Evolutionary conservation across 352 stramenopile genomes (phyloP), one percentile per base, ranked within the genome.

Genomic region (Globisporangium perplexum): DNA sequence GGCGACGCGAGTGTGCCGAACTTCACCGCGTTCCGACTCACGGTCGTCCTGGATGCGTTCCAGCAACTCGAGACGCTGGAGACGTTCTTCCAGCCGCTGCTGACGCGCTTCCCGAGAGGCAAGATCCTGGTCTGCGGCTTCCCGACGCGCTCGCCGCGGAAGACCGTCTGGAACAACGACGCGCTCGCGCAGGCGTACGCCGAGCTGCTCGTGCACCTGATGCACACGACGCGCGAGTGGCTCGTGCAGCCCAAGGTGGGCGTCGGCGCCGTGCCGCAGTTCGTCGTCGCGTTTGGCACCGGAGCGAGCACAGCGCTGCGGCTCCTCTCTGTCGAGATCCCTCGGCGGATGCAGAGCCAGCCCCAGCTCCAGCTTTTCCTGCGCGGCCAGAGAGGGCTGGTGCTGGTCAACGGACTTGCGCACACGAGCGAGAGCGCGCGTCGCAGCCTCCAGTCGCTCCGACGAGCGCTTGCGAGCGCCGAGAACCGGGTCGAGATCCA

Each of bases 241-340:
- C 74, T 86, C n/a, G 66, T 78, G 17, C 79, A 93, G 55, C 82
- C 82, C 10, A 90, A 86, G 33, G n/a, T 77, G 20, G 82, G 79
- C 4, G 30, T 83, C 12, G 82, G 65, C 6, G 77, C 68, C 5
- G 66, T 89, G 7, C 67, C 79, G 11, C 77, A 93, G 60, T 86
- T 85, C 53, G 59, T 90, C 11, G 18, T 89, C 46, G 74, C 64
- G 1, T 85, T 90, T 55, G 82, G 82, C 3, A 81, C 75, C 2
- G 77, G 82, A 18, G 77, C 59, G 3, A 68, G 64, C 11, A 64
- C 72, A 11, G 81, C 74, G 7, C 41, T 86, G 7, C 71, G 82
- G 23, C 51, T 90, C 1, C 60, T 89, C 7, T 52, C 65, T 1
- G 71, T 67, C 22, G 64, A 76, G 43, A 61, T 89, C 6, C 73